Evolutionary conservation across 768 basidiomycete genomes (phyloP).

Genomic region (Agrocybe pediades): DNA sequence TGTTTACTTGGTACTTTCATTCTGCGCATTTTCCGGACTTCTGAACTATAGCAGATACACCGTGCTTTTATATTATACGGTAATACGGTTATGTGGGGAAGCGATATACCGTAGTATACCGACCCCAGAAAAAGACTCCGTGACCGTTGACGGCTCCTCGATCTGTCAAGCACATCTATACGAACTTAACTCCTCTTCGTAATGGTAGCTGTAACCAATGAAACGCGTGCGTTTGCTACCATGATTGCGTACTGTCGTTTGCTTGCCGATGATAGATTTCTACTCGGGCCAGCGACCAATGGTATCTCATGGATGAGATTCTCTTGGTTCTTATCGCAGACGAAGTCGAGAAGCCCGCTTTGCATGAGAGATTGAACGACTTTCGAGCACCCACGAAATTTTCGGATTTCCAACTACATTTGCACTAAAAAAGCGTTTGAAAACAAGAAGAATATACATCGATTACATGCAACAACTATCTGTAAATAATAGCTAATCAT

Average conservation of each 20-base stretch:
- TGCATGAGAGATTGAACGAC: not conserved
- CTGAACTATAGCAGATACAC: not conserved
- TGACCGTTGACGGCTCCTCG: not conserved
- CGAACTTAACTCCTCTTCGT: too few species aligned
- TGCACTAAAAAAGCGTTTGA: not conserved
- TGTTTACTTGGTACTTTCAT: not conserved
- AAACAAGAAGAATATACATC: not conserved
- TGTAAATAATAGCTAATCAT: slow-evolving; percentile 5
- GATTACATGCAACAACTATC: not conserved
- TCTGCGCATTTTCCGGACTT: not conserved
- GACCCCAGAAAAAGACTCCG: not conserved
- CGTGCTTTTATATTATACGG: not conserved
- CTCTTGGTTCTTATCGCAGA: not conserved
- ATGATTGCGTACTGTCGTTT: not conserved
- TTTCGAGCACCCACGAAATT: not conserved
- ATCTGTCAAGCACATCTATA: not conserved
- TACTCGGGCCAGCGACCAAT: not conserved
- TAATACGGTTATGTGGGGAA: not conserved
- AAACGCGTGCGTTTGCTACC: not conserved
- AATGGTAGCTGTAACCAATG: too few species aligned
- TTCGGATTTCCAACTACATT: not conserved
- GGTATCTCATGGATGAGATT: too few species aligned
- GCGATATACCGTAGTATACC: not conserved
- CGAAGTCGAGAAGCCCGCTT: not conserved
- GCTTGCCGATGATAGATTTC: not conserved